Base-by-base conservation (phyloP, 306 rosid genomes). In the Urtica urens region DNA sequence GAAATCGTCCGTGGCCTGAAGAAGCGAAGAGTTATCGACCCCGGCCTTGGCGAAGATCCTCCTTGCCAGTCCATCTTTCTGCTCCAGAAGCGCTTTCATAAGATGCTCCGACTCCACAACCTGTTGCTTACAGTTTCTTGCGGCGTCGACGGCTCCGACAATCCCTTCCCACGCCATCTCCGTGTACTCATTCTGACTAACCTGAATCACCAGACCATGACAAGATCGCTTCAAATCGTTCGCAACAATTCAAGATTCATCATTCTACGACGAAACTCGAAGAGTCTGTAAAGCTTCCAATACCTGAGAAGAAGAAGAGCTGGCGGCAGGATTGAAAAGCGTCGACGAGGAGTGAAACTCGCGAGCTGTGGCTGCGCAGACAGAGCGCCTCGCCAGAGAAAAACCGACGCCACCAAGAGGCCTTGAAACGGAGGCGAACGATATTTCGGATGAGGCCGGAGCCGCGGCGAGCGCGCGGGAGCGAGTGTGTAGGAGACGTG, bases 131-230 rank as follows among this genome's bases (percentile, higher is more conserved):
- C 65, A 72, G 29, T 45, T 35, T 46, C 93, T 72, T 3, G 97
- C 97, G 4, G 97, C 86, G 41, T 84, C 82, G 8, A 78, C 82
- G 3, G 97, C 97, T 31, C 79, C 95, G 25, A 79, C 20, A 35
- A 90, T 53, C 20, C 92, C 95, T 76, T 77, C 95, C 99, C 99
- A 90, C 26, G 99, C 99, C 95, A 81, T 76, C 57, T 90, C 95
- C 18, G 99, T 90, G 79, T 72, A 90, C 57, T 85, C 99, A 7
- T 78, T 55, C 26, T 59, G 99, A 29, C 70, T 55, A 5, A 76
- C 53, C 99, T 90, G 70, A 51, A 20, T 20, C 3, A 45, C 12
- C 7, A 33, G 23, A 6, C 48, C 28, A 39, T 10, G 24, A 19
- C 8, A 31, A 17, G 4, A 1, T 21, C 17, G 13, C 23, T 14